These are phyloP conservation scores for Didymellaceae sp. DNA, from an alignment of 2,329 filamentous ascomycete species.

Conservation along the genomic window DNA sequence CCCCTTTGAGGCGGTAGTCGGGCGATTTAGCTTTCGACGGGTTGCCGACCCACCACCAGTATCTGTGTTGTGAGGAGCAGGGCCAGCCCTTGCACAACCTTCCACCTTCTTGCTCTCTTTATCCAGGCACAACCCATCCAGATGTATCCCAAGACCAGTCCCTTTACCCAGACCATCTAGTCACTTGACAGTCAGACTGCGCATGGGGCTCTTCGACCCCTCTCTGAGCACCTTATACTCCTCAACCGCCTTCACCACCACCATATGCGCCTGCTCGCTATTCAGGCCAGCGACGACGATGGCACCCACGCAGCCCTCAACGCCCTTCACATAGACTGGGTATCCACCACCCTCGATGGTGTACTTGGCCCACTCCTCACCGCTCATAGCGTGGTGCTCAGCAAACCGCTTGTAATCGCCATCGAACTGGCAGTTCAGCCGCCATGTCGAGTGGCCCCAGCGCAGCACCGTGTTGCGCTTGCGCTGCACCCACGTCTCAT, in stretches of 20 bases:
- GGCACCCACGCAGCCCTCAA: conserved; percentile 77
- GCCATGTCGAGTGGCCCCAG: conserved; percentile 74
- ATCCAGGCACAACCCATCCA: conserved; percentile 5
- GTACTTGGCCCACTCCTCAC: conserved; percentile 64
- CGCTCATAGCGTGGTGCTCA: conserved; percentile 66
- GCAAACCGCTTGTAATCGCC: conserved; percentile 71
- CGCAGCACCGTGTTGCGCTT: conserved; percentile 76
- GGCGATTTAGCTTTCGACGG: conserved; percentile 42
- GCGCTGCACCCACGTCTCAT: conserved; percentile 67
- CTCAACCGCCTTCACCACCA: conserved; percentile 73
- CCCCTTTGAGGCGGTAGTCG: conserved; percentile 43
- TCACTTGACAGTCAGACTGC: conserved; percentile 45
- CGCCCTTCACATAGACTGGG: conserved; percentile 73
- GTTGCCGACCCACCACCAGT: conserved; percentile 22
- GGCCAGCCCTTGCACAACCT: not conserved
- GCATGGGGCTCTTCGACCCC: conserved; percentile 43
- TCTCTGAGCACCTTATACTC: conserved; percentile 55
- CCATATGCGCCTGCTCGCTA: conserved; percentile 78
- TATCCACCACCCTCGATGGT: conserved; percentile 81
- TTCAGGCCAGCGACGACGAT: conserved; percentile 78
- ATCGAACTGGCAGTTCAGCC: conserved; percentile 72
- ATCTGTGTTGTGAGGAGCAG: conserved; percentile 22
- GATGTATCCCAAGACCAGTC: conserved; percentile 15
- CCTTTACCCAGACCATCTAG: conserved; percentile 26
- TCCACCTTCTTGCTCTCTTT: not conserved